phyloP scores from a whole-genome alignment of 2,329 filamentous ascomycete species.

The Hypoxylon sp. region DNA sequence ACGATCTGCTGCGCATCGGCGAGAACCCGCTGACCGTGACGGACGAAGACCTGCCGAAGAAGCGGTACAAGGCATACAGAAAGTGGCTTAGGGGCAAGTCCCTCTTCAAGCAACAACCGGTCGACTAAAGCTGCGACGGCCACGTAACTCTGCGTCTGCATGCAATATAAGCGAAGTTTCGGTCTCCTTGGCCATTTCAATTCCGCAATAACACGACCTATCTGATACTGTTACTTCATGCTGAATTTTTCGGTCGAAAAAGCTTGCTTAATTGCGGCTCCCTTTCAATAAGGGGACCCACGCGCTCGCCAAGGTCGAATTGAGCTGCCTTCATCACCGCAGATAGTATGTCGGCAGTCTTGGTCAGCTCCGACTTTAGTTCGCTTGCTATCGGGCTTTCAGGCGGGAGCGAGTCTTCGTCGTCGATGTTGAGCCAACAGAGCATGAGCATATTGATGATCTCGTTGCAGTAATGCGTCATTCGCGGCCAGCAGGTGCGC shows the following conservation, averaged over 20 bases:
- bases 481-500: constrained; percentile 72
- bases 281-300: constrained; percentile 47
- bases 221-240: not conserved
- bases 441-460: constrained; percentile 68
- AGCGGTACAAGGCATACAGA: constrained; percentile 94
- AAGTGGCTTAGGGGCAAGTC: constrained; percentile 97
- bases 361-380: constrained; percentile 47
- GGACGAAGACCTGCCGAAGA: constrained; percentile 86
- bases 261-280: constrained; percentile 48
- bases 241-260: constrained; percentile 38
- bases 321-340: constrained; percentile 45
- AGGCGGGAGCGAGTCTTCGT: constrained; percentile 41
- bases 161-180: constrained; percentile 36
- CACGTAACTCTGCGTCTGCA: constrained; percentile 29
- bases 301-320: constrained; percentile 42
- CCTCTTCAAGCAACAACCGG: constrained; percentile 88
- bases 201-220: not conserved
- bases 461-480: constrained; percentile 68
- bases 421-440: constrained; percentile 68
- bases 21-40: constrained; percentile 88
- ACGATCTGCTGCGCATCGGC: constrained; percentile 76
- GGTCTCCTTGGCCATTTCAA: constrained; percentile 11
- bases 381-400: constrained; percentile 22
- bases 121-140: constrained; percentile 55
- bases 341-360: constrained; percentile 47